phyloP scores from a whole-genome alignment of 371 early-diverging fungal genomes.

The Actinomucor elegans region DNA sequence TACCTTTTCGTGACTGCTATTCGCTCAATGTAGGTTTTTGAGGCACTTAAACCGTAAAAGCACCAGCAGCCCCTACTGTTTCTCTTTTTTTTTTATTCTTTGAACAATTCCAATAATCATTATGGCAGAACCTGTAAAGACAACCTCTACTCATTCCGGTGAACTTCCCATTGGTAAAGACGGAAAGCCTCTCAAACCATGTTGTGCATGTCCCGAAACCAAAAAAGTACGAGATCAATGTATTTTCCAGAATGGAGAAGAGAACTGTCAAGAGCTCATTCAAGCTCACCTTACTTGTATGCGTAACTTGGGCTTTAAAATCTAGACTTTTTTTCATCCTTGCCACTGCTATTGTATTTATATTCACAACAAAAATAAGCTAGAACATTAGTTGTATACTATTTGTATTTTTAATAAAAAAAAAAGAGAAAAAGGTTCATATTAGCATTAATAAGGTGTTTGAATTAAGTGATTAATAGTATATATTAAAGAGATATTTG shows the following conservation, averaged over 20 bases:
- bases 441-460: too few species aligned
- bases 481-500: too few species aligned
- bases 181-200: slow-evolving; percentile 83
- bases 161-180: slow-evolving; percentile 52
- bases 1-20: too few species aligned
- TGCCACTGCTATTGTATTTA: too few species aligned
- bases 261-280: slow-evolving; percentile 85
- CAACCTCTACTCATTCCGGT: slow-evolving; percentile 47
- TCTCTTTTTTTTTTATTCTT: slow-evolving; percentile 2
- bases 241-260: slow-evolving; percentile 83
- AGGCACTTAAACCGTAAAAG: too few species aligned
- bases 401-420: too few species aligned
- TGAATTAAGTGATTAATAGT: too few species aligned
- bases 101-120: background rate
- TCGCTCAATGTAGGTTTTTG: too few species aligned
- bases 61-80: background rate
- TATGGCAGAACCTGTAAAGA: slow-evolving; percentile 45
- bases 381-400: too few species aligned
- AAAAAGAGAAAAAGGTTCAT: too few species aligned
- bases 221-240: slow-evolving; percentile 90
- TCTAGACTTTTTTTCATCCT: too few species aligned
- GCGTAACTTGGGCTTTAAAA: slow-evolving; percentile 91
- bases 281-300: slow-evolving; percentile 89
- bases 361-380: too few species aligned
- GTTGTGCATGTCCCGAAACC: slow-evolving; percentile 97